A percentile compares a stretch with the other conserved stretches of the same genome.
Evolutionary conservation across 2,329 filamentous ascomycete genomes (phyloP).

Genomic region (Celoporthe dispersa): DNA sequence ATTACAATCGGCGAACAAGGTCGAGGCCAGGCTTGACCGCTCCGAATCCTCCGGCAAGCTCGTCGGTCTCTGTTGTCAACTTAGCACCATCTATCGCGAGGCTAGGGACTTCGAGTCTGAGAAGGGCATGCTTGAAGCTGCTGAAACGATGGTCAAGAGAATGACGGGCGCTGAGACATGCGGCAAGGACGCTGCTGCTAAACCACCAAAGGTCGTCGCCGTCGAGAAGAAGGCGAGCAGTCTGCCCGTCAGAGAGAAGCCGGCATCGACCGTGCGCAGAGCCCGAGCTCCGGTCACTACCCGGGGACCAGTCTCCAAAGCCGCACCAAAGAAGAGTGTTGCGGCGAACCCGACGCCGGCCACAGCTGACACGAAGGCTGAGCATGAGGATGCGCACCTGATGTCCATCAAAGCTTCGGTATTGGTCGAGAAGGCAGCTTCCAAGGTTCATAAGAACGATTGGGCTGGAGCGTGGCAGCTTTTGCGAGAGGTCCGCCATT

Average conservation of each 20-base stretch:
- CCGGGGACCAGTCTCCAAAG: slow-evolving; percentile 3
- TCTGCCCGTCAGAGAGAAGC: slow-evolving; percentile 39
- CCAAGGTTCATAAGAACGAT: slow-evolving; percentile 54
- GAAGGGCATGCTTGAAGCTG: slow-evolving; percentile 49
- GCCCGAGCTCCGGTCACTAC: slow-evolving; percentile 30
- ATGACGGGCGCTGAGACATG: slow-evolving; percentile 34
- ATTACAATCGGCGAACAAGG: slow-evolving; percentile 56
- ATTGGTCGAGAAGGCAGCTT: slow-evolving; percentile 48
- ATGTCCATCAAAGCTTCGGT: slow-evolving; percentile 45
- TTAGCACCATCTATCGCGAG: slow-evolving; percentile 60
- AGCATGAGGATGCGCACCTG: slow-evolving; percentile 39
- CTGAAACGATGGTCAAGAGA: slow-evolving; percentile 51
- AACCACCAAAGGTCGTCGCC: slow-evolving; percentile 31
- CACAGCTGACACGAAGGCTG: not conserved
- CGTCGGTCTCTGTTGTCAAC: slow-evolving; percentile 56
- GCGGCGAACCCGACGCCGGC: slow-evolving; percentile 23
- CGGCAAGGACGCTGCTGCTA: too few relatives aligned
- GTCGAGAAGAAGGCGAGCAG: slow-evolving; percentile 45
- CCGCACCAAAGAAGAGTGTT: slow-evolving; percentile 31
- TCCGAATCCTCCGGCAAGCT: slow-evolving; percentile 50
- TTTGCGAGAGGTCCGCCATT: slow-evolving; percentile 25
- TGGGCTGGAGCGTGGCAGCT: slow-evolving; percentile 48
- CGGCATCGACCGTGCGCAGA: slow-evolving; percentile 35
- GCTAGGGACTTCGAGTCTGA: slow-evolving; percentile 51
- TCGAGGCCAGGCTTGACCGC: slow-evolving; percentile 54